Base-by-base conservation (phyloP, 139 green algal species). In the Coccomyxa sp. region DNA sequence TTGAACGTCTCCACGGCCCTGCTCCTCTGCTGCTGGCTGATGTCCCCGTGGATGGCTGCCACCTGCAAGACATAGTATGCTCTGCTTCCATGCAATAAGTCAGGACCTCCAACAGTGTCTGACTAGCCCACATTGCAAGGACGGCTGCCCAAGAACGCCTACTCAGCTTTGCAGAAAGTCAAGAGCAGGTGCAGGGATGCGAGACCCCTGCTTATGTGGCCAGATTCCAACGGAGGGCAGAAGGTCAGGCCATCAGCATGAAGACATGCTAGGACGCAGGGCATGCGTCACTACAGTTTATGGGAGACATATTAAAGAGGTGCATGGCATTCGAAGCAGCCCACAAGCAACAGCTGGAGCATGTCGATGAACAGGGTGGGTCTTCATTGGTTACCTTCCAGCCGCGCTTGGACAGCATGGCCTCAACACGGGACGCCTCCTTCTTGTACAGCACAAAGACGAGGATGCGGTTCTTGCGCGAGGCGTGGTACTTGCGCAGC, bases 401-500 rank as follows among this genome's bases (percentile, higher is more conserved):
- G 55, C 93, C 91, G 76, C 84, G 87, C 68, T 89, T 81, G 27
- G 85, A 77, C 44, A 98, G 86, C 73, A 92, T 78, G 38, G 83
- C 29, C 86, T 98, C 93, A 68, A 98, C 88, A 0, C 93, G 86
- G 39, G 85, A 84, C 35, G 95, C 94, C 85, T 99, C 95, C 86
- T 97, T 98, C 82, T 98, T 98, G 89, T 99, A 99, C 55, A 99
- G 87, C 78, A 97, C 95, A 81, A 99, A 99, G n/a, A 99, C 89
- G 73, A 99, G 91, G 37, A 96, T 82, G 70, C 91, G 86, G 79
- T 97, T 95, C 78, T 88, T 95, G 83, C 92, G 89, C 55, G 64
- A 80, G 69, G 79, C 74, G 82, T 98, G 94, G 88, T 98, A 86
- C 86, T 96, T 79, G 27, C 81, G 33, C 74, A 98, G 85, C 79